Evolutionary conservation across 805 yeast species (phyloP), one percentile per base, ranked within the genome.

Genomic region (Komagataella ulmi): DNA sequence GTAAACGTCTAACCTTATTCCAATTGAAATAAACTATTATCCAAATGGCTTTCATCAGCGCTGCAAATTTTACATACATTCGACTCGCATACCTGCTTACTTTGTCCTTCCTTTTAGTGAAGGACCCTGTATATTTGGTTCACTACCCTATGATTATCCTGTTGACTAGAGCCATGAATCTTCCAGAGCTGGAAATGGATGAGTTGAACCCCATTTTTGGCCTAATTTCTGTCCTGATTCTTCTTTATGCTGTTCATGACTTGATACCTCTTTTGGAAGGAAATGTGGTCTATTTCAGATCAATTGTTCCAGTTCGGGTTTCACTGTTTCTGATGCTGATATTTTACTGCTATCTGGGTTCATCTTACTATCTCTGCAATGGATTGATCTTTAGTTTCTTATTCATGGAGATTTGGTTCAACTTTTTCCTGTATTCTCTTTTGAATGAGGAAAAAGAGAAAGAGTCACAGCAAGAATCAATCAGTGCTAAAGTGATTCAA

Each of bases 341-440:
- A 6, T 71, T 71, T 3, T 72, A 71, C 55, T 64, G 81, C 23
- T 80, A 79, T 58, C 51, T 74, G 46, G 72, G 73, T 52, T 65
- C 66, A n/a, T 62, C 67, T 47, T 70, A 73, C 18, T 62, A 66
- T 21, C 53, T 83, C n/a, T 79, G 83, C 59, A 83, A 83, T 65
- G 81, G 79, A 59, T 66, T 79, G 48, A 76, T 82, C 3, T 82
- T 85, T 55, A 67, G 75, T 4, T 82, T 75, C 59, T 63, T 79
- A 30, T 82, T 84, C 55, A 59, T 77, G 55, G 93, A 85, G 62
- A 73, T 83, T 36, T 85, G 90, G 88, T 69, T 80, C 59, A 79
- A 81, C 58, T 79, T 82, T 53, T 66, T 84, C 56, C 72, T 82
- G 40, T 83, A 73, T 63, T 77, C 74, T 59, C 73, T 82, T 46